phyloP scores from a whole-genome alignment of 768 basidiomycete species.

The Collybiopsis luxurians region DNA sequence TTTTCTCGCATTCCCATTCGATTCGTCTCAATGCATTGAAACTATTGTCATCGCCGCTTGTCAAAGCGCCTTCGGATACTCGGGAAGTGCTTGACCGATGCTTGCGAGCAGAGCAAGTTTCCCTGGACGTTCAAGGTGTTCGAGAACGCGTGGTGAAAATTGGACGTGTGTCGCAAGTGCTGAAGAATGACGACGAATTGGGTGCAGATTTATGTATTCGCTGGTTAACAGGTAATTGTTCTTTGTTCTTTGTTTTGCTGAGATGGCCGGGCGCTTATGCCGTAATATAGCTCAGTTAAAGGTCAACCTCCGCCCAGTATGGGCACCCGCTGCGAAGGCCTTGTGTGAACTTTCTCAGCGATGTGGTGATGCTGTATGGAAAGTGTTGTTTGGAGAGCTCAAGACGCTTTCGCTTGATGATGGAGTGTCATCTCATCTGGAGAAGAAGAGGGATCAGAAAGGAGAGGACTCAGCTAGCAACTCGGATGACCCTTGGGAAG shows the following conservation, averaged over 20 bases:
- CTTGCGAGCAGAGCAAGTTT: slow-evolving; percentile 77
- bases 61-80: slow-evolving; percentile 40
- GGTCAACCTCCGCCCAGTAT: slow-evolving; percentile 88
- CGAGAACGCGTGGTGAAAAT: slow-evolving; percentile 84
- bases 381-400: slow-evolving; percentile 62
- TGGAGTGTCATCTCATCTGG: neutral
- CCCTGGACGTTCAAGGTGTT: slow-evolving; percentile 75
- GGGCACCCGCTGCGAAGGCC: slow-evolving; percentile 76
- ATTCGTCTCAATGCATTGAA: slow-evolving; percentile 65
- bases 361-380: slow-evolving; percentile 77
- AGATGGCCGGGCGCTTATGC: neutral
- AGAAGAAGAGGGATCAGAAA: slow-evolving; percentile 12
- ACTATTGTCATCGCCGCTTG: slow-evolving; percentile 53
- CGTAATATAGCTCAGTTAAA: slow-evolving; percentile 73
- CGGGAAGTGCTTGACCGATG: slow-evolving; percentile 61
- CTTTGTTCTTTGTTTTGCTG: neutral
- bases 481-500: slow-evolving; percentile 49
- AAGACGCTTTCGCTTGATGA: slow-evolving; percentile 28
- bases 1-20: slow-evolving; percentile 71
- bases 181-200: slow-evolving; percentile 51
- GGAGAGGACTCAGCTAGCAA: neutral
- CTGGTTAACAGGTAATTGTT: slow-evolving; percentile 68
- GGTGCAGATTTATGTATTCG: slow-evolving; percentile 63
- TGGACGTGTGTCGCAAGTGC: slow-evolving; percentile 61
- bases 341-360: slow-evolving; percentile 49